Base-by-base conservation (phyloP, 306 rosid species). In the Acacia acuminata region DNA sequence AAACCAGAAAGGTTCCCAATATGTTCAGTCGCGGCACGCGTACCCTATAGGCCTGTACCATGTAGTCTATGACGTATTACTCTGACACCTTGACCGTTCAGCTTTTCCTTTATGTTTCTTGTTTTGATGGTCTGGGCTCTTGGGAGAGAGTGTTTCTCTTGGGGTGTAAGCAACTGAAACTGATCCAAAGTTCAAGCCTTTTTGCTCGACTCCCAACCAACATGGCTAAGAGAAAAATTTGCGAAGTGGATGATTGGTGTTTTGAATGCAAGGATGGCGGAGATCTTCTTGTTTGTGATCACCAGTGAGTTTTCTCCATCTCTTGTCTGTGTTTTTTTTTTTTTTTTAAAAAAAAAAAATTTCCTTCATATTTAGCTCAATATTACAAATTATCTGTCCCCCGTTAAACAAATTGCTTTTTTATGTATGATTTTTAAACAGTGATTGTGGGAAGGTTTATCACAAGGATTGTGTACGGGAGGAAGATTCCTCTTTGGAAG, bases 371-470 rank as follows among this genome's bases (percentile, higher is more conserved):
- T 22, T 38, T 5, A 4, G 17, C 27, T 8, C 32, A 40, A 19
- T 36, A 24, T 36, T 27, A 34, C 25, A 70, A 10, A 15, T n/a
- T 4, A 70, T 12, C n/a, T 71, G 17, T 10, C 25, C 30, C 30
- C 6, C 38, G 38, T 45, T 42, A 24, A 32, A 34, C 30, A 10
- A 3, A 25, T 42, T 27, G 6, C 19, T 77, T 64, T 25, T 64
- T 27, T 36, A 16, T 36, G 15, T 17, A 40, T 40, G 8, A 43
- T 47, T 78, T 64, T 11, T 86, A 61, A 40, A 75, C 85, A 92
- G 97, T 82, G 79, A 75, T 10, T 91, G 97, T 82, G 78, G 67
- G 8, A 91, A 93, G 79, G 97, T 87, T 79, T 94, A 91, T 82
- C 97, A 93, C 89, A 32, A 84, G 0, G 40, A 45, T 10, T 94